Evolutionary conservation across 2,329 filamentous ascomycete species (phyloP), one percentile per base, ranked within the genome.

Genomic region (Sclerotinia glacialis): DNA sequence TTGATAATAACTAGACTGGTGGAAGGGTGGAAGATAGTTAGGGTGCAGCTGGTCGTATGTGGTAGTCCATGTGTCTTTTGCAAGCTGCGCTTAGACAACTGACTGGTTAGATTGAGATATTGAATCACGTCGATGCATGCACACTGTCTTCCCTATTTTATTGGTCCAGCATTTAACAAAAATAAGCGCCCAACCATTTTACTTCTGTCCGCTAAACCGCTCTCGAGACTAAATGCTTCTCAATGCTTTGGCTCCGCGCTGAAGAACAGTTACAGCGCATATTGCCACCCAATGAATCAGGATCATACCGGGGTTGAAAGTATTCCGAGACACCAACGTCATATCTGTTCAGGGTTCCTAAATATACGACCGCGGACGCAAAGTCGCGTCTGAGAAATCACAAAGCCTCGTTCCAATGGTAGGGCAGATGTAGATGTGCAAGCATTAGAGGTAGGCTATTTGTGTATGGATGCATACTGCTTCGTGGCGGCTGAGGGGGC

Each of bases 361-460:
- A 31, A 18, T 46, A 16, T 59, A 34, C 18, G 28, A 16, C 37
- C 6, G n/a, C n/a, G 8, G 58, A 14, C 44, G 44, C 44, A 49
- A 49, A 60, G 58, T 37, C 26, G 44, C 58, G 44, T 60, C 58
- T 37, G 28, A 21, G 14, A 34, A 37, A 16, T 37, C 12, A 21
- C 44, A 23, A 60, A 49, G 44, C 58, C 58, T 23, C 18, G 58
- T 37, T 49, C 44, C 28, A 60, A 60, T 60, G 58, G 58, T 26
- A 60, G 44, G 58, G 58, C 28, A 60, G 58, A 60, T 49, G 58
- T 37, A 47, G 46, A 4, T 34, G 21, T 26, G 44, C 44, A 60
- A 26, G 56, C 56, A 60, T 59, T 26, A 46, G 11, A 46, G 26
- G 21, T 23, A 34, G 44, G 42, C 21, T 47, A 34, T 47, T 23